Percentiles rank a stretch among this genome's conserved stretches.
These are phyloP conservation scores for Gonapodya prolifera DNA, from an alignment of 192 early-diverging fungal genomes.

Conservation along the genomic window DNA sequence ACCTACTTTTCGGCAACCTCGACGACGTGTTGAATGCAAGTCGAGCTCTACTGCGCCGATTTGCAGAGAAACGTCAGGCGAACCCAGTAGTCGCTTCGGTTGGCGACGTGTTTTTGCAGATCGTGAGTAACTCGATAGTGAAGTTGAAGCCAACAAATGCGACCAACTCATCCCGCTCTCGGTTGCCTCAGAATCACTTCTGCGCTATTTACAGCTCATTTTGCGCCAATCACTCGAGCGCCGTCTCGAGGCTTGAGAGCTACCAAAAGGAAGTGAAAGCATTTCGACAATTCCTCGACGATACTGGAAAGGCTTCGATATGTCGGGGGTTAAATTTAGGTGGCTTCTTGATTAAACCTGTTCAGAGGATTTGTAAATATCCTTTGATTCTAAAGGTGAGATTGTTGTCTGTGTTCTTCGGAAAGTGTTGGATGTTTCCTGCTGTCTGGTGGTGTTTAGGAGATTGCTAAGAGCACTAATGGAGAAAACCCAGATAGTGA, in stretches of 20 bases:
- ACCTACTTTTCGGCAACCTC: not conserved
- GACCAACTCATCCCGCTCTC: too few species aligned
- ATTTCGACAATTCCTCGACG: not conserved
- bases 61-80: not conserved
- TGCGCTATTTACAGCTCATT: not conserved
- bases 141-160: too few species aligned
- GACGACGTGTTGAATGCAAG: not conserved
- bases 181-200: not conserved
- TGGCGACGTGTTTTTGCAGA: not conserved
- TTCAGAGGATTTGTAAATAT: conserved; percentile 98
- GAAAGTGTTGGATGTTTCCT: not conserved
- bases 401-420: not conserved
- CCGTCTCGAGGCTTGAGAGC: not conserved
- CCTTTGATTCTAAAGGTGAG: conserved; percentile 68
- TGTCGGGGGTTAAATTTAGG: not conserved
- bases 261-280: not conserved
- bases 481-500: not conserved
- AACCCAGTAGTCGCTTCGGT: not conserved
- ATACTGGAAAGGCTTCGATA: not conserved
- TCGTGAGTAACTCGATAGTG: too few species aligned
- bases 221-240: not conserved
- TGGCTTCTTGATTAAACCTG: conserved; percentile 7
- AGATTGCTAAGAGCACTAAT: not conserved
- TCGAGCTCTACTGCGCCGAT: not conserved
- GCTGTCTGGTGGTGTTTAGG: not conserved